phyloP scores from a whole-genome alignment of 108 stramenopile genomes.

The Discostella pseudostelligera region DNA sequence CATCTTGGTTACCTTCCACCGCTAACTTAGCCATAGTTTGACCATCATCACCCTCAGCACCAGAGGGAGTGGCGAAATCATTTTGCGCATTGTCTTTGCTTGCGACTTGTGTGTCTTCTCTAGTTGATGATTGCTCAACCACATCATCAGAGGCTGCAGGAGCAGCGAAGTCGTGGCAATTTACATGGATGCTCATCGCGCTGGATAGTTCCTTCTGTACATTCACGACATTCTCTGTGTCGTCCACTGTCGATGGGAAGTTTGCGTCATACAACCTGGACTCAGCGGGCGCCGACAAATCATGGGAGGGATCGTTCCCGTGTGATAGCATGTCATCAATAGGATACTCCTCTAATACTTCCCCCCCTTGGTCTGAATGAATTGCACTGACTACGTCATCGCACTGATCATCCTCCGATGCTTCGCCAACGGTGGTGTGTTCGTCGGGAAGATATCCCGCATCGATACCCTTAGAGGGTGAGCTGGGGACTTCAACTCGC shows the following conservation, averaged over 20 bases:
- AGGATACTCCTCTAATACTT: not conserved
- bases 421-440: slow-evolving; percentile 34
- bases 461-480: slow-evolving; percentile 8
- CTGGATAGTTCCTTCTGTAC: slow-evolving; percentile 12
- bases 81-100: not conserved
- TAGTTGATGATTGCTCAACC: not conserved
- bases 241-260: slow-evolving; percentile 15
- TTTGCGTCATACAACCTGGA: slow-evolving; percentile 8
- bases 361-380: not conserved
- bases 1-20: no score
- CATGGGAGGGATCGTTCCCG: slow-evolving; percentile 1
- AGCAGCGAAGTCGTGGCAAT: not conserved
- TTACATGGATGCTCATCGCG: not conserved
- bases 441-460: slow-evolving; percentile 34
- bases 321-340: not conserved
- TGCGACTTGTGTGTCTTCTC: not conserved
- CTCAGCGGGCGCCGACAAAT: slow-evolving; percentile 1
- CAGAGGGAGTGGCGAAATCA: not conserved
- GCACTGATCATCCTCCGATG: slow-evolving; percentile 16
- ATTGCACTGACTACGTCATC: not conserved
- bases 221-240: slow-evolving; percentile 13
- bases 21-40: not conserved
- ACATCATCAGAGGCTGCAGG: not conserved
- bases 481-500: slow-evolving; percentile 1
- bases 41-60: not conserved